phyloP scores from a whole-genome alignment of 352 stramenopile species.

The Phytopythium aichiense region DNA sequence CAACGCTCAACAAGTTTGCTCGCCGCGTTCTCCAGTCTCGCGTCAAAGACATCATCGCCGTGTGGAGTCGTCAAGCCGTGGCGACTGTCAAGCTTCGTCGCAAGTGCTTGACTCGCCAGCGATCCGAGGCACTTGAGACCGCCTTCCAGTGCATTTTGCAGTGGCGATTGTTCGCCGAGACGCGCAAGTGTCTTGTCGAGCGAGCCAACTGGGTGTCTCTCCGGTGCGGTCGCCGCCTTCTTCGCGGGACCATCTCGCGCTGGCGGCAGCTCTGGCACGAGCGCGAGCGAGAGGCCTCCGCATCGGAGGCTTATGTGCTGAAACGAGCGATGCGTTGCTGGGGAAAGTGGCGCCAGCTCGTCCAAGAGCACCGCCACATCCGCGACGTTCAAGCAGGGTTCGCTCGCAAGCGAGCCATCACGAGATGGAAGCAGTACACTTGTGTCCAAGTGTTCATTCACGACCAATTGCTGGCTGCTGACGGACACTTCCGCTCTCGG shows the following conservation, averaged over 20 bases:
- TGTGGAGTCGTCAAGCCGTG: conserved; percentile 11
- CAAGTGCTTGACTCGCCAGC: conserved; percentile 14
- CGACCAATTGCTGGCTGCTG: background rate
- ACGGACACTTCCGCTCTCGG: conserved; percentile 10
- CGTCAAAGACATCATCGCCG: conserved; percentile 8
- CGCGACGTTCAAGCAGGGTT: background rate
- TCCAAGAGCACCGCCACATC: background rate
- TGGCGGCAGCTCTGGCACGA: conserved; percentile 19
- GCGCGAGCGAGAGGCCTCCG: conserved; percentile 4
- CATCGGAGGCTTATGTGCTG: background rate
- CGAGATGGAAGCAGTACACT: background rate
- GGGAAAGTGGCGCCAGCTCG: background rate
- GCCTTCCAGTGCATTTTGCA: conserved; percentile 40
- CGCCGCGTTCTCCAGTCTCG: conserved; percentile 14
- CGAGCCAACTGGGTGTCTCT: conserved; percentile 38
- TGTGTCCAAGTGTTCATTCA: background rate
- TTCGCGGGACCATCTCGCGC: conserved; percentile 14
- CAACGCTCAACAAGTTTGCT: conserved; percentile 17
- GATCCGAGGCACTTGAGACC: conserved; percentile 23
- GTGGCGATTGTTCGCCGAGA: conserved; percentile 30
- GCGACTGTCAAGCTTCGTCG: background rate
- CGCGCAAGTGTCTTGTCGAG: conserved; percentile 18
- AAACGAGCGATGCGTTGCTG: background rate
- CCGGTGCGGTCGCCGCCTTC: conserved; percentile 12
- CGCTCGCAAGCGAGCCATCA: background rate